phyloP scores from a whole-genome alignment of 306 rosid genomes.

The Cajanus cajan region DNA sequence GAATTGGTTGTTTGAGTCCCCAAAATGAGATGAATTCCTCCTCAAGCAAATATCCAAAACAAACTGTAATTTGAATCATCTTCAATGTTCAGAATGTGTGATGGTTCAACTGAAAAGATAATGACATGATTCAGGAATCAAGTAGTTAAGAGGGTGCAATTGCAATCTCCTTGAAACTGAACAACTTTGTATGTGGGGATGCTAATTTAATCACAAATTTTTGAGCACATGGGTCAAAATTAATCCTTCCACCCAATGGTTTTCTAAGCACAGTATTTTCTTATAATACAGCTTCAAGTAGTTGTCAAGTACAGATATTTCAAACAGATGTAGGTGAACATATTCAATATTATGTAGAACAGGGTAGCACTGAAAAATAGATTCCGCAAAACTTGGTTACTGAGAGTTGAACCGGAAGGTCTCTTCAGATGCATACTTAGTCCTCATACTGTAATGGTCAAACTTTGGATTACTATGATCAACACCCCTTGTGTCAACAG shows the following conservation, averaged over 20 bases:
- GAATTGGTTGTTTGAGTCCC: not conserved
- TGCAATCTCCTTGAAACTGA: not conserved
- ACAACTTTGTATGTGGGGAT: not conserved
- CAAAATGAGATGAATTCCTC: not conserved
- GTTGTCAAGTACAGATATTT: conserved; percentile 16
- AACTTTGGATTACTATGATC: conserved; percentile 52
- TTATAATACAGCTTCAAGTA: conserved; percentile 28
- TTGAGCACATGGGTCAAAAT: conserved; percentile 7
- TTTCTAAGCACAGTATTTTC: conserved; percentile 22
- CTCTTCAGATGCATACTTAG: conserved; percentile 54
- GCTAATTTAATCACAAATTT: not conserved
- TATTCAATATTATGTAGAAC: conserved; percentile 39
- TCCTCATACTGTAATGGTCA: conserved; percentile 73
- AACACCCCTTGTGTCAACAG: conserved; percentile 50
- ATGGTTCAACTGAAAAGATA: not conserved
- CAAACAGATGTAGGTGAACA: conserved; percentile 24
- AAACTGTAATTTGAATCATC: not conserved
- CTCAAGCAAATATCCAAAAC: not conserved
- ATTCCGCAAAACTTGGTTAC: conserved; percentile 24
- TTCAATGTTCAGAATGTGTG: not conserved
- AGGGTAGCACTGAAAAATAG: conserved; percentile 9
- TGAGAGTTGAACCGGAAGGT: conserved; percentile 49
- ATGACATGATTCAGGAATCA: no score
- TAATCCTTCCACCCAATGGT: conserved; percentile 9
- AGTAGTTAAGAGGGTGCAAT: not conserved